These are phyloP conservation scores for Ambrosiella cleistominuta DNA, from an alignment of 2,329 filamentous ascomycete genomes.

Conservation along the genomic window DNA sequence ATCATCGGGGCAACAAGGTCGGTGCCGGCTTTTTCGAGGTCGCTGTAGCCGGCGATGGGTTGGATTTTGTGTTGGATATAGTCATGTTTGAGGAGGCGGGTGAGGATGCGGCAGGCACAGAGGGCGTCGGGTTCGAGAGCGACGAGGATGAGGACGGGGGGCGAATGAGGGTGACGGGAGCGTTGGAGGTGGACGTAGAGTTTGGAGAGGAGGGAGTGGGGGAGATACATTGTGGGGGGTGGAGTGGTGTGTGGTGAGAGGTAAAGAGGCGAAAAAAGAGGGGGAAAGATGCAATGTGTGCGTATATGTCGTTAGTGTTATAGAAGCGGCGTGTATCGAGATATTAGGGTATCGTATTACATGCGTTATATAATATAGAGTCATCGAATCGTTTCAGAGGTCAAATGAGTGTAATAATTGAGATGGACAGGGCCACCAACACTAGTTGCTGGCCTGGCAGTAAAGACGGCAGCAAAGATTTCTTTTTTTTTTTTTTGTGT, in stretches of 20 bases:
- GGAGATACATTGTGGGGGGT: constrained; percentile 64
- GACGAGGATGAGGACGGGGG: constrained; percentile 79
- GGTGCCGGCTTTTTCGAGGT: constrained; percentile 62
- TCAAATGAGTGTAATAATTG: neutral
- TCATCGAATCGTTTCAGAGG: neutral
- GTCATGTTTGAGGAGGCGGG: constrained; percentile 84
- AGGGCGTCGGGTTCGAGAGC: constrained; percentile 90
- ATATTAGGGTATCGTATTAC: neutral
- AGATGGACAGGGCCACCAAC: neutral
- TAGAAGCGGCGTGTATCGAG: neutral
- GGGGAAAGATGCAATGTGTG: neutral
- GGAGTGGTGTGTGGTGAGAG: neutral
- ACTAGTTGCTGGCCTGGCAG: too few relatives aligned
- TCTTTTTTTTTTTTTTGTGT: neutral
- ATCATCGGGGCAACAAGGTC: constrained; percentile 76
- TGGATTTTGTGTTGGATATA: constrained; percentile 97
- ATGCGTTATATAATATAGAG: neutral
- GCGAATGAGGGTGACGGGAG: constrained; percentile 74
- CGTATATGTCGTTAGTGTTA: neutral
- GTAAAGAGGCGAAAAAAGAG: neutral
- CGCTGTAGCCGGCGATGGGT: constrained; percentile 80
- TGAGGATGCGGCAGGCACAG: constrained; percentile 87
- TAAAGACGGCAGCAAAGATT: too few relatives aligned
- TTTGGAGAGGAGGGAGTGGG: constrained; percentile 71
- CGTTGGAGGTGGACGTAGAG: constrained; percentile 79